A percentile compares a stretch with the other conserved stretches of the same genome.
These are phyloP conservation scores for Tolypocladium cylindrosporum DNA, from an alignment of 2,329 filamentous ascomycete species.

Conservation along the genomic window DNA sequence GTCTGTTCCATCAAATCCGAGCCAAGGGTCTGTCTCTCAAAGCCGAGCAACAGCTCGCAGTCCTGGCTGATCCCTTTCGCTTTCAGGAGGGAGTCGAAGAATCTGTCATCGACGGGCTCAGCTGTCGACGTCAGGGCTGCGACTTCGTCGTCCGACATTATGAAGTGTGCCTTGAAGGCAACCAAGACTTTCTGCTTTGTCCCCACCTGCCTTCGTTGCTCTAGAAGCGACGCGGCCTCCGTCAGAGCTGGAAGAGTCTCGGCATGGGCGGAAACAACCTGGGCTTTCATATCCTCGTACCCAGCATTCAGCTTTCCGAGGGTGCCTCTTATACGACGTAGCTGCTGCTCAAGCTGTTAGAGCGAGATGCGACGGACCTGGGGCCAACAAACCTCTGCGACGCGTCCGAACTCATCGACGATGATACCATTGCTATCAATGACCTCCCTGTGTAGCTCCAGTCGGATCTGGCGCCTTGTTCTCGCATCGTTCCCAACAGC, in stretches of 20 bases:
- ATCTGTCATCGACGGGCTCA: constrained; percentile 75
- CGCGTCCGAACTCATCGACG: constrained; percentile 75
- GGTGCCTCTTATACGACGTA: constrained; percentile 70
- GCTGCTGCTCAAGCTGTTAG: constrained; percentile 52
- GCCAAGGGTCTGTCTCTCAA: constrained; percentile 80
- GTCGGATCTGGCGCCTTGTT: constrained; percentile 65
- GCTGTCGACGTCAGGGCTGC: constrained; percentile 65
- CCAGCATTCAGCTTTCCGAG: constrained; percentile 70
- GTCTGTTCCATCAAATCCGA: constrained; percentile 87
- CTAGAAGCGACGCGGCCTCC: constrained; percentile 65
- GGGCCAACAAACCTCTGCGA: constrained; percentile 61
- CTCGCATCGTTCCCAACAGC: constrained; percentile 65
- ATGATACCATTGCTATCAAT: constrained; percentile 88
- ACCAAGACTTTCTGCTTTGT: constrained; percentile 68
- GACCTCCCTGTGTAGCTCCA: constrained; percentile 84
- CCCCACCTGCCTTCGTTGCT: constrained; percentile 64
- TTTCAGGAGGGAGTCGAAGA: constrained; percentile 67
- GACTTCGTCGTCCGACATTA: constrained; percentile 73
- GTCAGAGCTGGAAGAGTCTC: constrained; percentile 66
- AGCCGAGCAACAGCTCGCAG: constrained; percentile 79
- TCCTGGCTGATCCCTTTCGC: constrained; percentile 84
- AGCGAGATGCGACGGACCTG: neutral
- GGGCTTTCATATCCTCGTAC: constrained; percentile 69
- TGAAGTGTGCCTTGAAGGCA: constrained; percentile 73
- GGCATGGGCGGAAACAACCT: constrained; percentile 64